Base-by-base conservation (phyloP, 352 stramenopile species). In the Pythium aphanidermatum region DNA sequence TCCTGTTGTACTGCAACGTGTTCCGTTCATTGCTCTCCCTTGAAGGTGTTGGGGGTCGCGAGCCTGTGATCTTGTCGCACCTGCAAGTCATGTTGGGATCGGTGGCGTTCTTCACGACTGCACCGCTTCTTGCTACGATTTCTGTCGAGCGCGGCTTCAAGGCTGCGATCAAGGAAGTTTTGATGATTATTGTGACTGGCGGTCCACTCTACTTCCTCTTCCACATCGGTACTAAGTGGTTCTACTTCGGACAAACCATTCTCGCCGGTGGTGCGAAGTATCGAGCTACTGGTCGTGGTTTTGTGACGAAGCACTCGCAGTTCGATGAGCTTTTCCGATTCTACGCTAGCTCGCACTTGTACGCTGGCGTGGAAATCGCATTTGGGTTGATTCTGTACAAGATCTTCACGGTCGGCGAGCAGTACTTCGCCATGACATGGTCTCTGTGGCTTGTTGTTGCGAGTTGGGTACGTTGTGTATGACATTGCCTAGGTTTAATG, bases 121-220 rank as follows among this genome's bases (percentile, higher is more conserved):
- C 98, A 49, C 96, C 96, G 29, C 65, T 99, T 43, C 83, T 98
- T 28, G 95, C 95, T 5, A 99, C 96, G 6, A 95, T 99, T 51
- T 97, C 94, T 33, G 95, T 99, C 9, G 96, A 99, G 60, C 88
- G 95, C 48, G 96, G 96, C n/a, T 98, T 98, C 71, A 94, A 94
- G 57, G 83, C 87, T 11, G 96, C 94, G 37, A 44, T 96, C 35
- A 95, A 83, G 46, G 79, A 94, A 48, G 89, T 98, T 23, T 64
- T 97, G 23, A 92, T 98, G 63, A 96, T 99, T 31, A 92, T 99
- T 43, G 79, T 98, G 14, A 99, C 95, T 28, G 96, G 96, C 35
- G 96, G 96, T 1, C 96, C 96, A 34, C 73, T 99, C 16, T 98
- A 99, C 73, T 99, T 99, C 61, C 88, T 99, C 64, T 99, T 99